Evolutionary conservation across 305 asterid genomes (phyloP), one percentile per base, ranked within the genome.

Genomic region (Solanum chacoense): DNA sequence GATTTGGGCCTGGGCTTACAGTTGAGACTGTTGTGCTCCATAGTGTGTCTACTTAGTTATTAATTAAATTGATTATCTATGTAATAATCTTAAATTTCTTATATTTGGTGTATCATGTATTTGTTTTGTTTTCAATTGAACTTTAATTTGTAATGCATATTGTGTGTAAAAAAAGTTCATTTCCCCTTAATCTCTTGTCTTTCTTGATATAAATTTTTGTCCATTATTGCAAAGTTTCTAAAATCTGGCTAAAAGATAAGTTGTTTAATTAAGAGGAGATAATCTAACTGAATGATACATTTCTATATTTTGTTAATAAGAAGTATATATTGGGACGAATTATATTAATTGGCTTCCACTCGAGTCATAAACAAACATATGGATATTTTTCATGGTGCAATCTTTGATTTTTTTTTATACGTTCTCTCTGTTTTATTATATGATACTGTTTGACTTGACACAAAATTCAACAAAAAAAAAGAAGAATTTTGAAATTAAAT

Each of bases 1-100:
- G 98, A 91, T 95, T 95, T 90, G 98, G 96, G 88, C 98, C 96
- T 87, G 98, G 98, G 34, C 93, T 95, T 75, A 95, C 96, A 6
- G 96, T 95, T 36, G 98, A 95, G 91, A 93, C 96, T 29, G 94
- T 95, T 75, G 96, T 95, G 79, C 92, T 95, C n/a, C 98, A 94
- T n/a, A 93, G 96, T 78, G 92, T 93, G 67, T 90, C 94, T 11
- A 71, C 88, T 76, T 76, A 76, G 29, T 34, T 13, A 16, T 63
- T 3, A 11, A 37, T 76, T 35, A 22, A 78, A 78, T 67, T 11
- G 40, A 83, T 29, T 18, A 14, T 20, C 40, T 31, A 45, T 83
- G 72, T 29, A 83, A 81, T 81, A 45, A 83, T 29, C 4, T 29
- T 24, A 80, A 26, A 26, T 80, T 24, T 40, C 16, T 40, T 40